Evolutionary conservation across 2,329 filamentous ascomycete species (phyloP).

Genomic region (Teratosphaeria pseudoeucalypti): DNA sequence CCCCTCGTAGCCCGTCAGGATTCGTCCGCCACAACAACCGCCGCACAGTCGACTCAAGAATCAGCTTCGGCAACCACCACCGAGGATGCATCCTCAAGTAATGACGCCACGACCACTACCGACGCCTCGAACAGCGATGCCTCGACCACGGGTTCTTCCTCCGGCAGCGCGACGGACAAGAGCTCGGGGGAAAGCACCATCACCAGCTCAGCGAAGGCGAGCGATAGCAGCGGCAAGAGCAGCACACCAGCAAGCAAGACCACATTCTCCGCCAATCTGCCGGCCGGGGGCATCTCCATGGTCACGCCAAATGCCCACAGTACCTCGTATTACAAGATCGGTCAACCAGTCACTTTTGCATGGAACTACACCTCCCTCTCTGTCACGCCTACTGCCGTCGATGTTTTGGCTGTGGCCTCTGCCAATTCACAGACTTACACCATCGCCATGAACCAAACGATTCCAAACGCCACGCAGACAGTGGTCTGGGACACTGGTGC

Average conservation of each 20-base stretch:
- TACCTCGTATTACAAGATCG: conserved; percentile 51
- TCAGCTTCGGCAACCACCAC: neutral
- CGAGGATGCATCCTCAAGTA: conserved; percentile 1
- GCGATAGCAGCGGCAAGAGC: conserved; percentile 9
- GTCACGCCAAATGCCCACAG: conserved; percentile 44
- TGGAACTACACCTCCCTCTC: conserved; percentile 61
- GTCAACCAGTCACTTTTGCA: conserved; percentile 49
- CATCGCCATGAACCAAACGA: conserved; percentile 48
- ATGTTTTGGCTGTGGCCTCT: conserved; percentile 52
- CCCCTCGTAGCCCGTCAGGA: conserved; percentile 13
- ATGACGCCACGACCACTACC: conserved; percentile 9
- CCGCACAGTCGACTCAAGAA: neutral
- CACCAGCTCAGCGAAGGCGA: neutral
- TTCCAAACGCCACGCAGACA: conserved; percentile 36
- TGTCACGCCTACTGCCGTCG: conserved; percentile 47
- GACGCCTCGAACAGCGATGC: conserved; percentile 8
- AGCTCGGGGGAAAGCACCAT: conserved; percentile 5
- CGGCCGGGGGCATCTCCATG: conserved; percentile 52
- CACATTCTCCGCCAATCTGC: conserved; percentile 39
- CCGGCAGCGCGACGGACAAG: conserved; percentile 4
- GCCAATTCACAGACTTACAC: conserved; percentile 52
- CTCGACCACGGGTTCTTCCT: conserved; percentile 9
- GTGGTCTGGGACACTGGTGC: conserved; percentile 52
- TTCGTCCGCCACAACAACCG: conserved; percentile 1
- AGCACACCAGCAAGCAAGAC: conserved; percentile 24